Percentiles rank a stretch among this genome's conserved stretches.
These are phyloP conservation scores for Melanogaster broomeanus DNA, from an alignment of 768 basidiomycete genomes.

Conservation along the genomic window DNA sequence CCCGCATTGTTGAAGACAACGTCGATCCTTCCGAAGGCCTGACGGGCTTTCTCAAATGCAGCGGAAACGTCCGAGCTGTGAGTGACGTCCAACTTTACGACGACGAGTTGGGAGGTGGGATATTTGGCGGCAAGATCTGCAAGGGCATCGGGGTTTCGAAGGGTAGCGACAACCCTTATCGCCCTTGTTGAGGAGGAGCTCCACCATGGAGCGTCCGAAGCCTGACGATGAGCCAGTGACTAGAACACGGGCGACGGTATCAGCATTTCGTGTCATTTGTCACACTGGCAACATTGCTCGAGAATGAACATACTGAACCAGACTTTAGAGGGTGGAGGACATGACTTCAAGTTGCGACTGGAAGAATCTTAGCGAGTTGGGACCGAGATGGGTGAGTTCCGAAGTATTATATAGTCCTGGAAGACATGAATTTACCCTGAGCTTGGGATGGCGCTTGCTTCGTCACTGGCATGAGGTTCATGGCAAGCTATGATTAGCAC, in stretches of 20 bases:
- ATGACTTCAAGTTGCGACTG: too few species aligned
- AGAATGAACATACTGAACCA: constrained; percentile 19
- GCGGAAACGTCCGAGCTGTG: constrained; percentile 27
- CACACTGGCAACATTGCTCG: too few species aligned
- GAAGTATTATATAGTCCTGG: too few species aligned
- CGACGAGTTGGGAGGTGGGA: constrained; percentile 32
- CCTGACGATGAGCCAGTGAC: constrained; percentile 45
- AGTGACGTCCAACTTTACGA: constrained; percentile 43
- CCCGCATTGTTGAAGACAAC: constrained; percentile 34
- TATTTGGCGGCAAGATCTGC: constrained; percentile 26
- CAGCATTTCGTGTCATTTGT: not conserved
- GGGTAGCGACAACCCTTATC: constrained; percentile 45
- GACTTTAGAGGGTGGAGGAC: constrained; percentile 11
- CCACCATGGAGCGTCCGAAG: constrained; percentile 36
- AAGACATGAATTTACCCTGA: too few species aligned
- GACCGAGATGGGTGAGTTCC: too few species aligned
- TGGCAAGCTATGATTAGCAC: too few species aligned
- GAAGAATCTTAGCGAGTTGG: too few species aligned
- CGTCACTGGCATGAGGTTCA: too few species aligned
- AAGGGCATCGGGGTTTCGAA: constrained; percentile 39
- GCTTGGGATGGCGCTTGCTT: too few species aligned
- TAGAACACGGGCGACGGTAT: constrained; percentile 13
- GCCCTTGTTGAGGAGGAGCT: constrained; percentile 35
- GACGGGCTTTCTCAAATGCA: constrained; percentile 34
- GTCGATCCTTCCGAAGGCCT: constrained; percentile 31